These are phyloP conservation scores for Phytophthora podocarpi DNA, from an alignment of 352 stramenopile species.

Conservation along the genomic window DNA sequence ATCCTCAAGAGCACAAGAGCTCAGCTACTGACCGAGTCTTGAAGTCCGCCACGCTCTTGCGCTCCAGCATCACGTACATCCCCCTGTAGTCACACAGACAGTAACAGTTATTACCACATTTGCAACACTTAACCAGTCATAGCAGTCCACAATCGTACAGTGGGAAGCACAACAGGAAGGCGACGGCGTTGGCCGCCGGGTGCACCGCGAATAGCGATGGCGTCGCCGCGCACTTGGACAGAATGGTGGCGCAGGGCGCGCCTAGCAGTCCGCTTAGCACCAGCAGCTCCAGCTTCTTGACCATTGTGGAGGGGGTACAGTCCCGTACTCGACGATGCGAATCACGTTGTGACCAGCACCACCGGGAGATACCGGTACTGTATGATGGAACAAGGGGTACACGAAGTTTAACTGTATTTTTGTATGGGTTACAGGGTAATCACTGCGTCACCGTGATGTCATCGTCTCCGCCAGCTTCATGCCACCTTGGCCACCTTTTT, in stretches of 20 bases:
- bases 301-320: slow-evolving; percentile 29
- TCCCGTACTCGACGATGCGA: neutral
- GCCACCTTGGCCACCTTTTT: slow-evolving; percentile 22
- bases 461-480: slow-evolving; percentile 20
- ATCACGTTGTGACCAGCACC: slow-evolving; percentile 26
- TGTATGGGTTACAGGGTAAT: slow-evolving; percentile 17
- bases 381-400: neutral
- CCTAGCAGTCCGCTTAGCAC: slow-evolving; percentile 58
- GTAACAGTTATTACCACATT: neutral
- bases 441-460: slow-evolving; percentile 8
- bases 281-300: slow-evolving; percentile 63
- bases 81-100: slow-evolving; percentile 26
- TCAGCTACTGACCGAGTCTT: slow-evolving; percentile 43
- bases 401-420: slow-evolving; percentile 5
- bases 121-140: neutral
- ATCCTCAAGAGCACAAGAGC: neutral
- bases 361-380: slow-evolving; percentile 11
- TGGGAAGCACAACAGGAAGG: slow-evolving; percentile 67
- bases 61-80: slow-evolving; percentile 66
- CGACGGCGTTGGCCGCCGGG: slow-evolving; percentile 63
- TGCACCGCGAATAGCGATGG: slow-evolving; percentile 65
- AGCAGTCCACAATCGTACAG: slow-evolving; percentile 28
- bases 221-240: slow-evolving; percentile 36
- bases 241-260: slow-evolving; percentile 51
- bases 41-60: slow-evolving; percentile 51